Conservation (phyloP, 2,329 filamentous ascomycete species). For the Periglandula ipomoeae region DNA sequence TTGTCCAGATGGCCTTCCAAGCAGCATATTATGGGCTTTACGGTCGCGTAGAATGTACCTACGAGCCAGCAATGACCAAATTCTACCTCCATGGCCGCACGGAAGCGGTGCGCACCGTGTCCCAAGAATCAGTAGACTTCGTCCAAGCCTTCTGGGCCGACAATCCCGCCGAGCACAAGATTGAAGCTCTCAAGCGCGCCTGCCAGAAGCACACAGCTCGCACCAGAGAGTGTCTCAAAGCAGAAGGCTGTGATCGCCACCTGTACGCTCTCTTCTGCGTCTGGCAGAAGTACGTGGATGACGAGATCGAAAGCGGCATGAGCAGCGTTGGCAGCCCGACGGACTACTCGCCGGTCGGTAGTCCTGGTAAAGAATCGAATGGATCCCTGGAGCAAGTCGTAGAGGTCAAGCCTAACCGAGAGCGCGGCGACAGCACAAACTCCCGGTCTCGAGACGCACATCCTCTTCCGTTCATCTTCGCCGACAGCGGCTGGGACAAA, state of each 20-base stretch:
- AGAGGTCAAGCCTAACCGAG: slow-evolving; percentile 28
- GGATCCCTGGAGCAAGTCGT: slow-evolving; percentile 23
- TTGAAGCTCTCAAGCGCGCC: slow-evolving; percentile 75
- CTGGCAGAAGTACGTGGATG: slow-evolving; percentile 83
- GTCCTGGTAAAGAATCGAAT: slow-evolving; percentile 43
- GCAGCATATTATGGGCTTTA: slow-evolving; percentile 97
- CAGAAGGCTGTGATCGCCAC: slow-evolving; percentile 84
- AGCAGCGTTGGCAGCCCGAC: slow-evolving; percentile 53
- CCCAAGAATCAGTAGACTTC: slow-evolving; percentile 75
- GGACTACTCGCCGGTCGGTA: slow-evolving; percentile 42
- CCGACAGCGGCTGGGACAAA: slow-evolving; percentile 85
- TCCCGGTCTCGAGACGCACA: slow-evolving; percentile 37
- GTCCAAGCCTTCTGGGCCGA: slow-evolving; percentile 94
- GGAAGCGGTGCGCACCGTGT: slow-evolving; percentile 83
- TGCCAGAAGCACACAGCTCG: slow-evolving; percentile 72
- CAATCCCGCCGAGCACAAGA: slow-evolving; percentile 70
- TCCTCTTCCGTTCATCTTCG: slow-evolving; percentile 69
- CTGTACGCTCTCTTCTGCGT: slow-evolving; percentile 90
- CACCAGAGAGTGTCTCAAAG: slow-evolving; percentile 81
- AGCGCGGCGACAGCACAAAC: slow-evolving; percentile 46
- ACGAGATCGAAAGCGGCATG: slow-evolving; percentile 41
- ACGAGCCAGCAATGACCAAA: slow-evolving; percentile 98
- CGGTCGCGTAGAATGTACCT: slow-evolving; percentile 86
- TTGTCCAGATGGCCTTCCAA: slow-evolving; percentile 98
- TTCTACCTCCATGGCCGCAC: slow-evolving; percentile 86